phyloP scores from a whole-genome alignment of 2,329 filamentous ascomycete genomes.

The Cucurbitaria berberidis region DNA sequence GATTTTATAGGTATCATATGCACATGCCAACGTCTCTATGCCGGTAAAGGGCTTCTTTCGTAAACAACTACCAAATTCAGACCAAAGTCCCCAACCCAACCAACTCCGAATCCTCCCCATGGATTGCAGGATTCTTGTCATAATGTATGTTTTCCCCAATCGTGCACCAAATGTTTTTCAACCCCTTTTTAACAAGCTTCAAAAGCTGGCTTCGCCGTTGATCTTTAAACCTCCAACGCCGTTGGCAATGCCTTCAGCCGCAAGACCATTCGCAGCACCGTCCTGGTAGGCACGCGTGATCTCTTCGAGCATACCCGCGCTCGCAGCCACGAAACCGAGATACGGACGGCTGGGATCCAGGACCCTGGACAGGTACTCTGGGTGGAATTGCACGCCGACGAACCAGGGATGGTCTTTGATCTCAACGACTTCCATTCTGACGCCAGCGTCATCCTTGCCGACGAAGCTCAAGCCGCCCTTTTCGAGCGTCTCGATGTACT shows the following conservation, averaged over 20 bases:
- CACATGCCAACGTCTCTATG: constrained; percentile 9
- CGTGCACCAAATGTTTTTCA: too few species aligned
- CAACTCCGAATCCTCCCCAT: not conserved
- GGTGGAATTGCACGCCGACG: constrained; percentile 86
- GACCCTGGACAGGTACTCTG: constrained; percentile 81
- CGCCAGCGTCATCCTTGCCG: constrained; percentile 78
- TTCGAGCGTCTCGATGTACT: constrained; percentile 72
- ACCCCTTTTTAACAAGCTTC: not conserved
- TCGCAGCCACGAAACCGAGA: constrained; percentile 83
- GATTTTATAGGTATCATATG: constrained; percentile 14
- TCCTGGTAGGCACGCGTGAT: constrained; percentile 45
- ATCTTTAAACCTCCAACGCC: constrained; percentile 30
- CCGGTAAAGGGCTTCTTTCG: constrained; percentile 9
- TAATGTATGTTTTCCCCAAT: too few species aligned
- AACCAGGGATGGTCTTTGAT: constrained; percentile 84
- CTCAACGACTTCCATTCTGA: constrained; percentile 84
- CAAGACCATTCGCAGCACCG: constrained; percentile 16
- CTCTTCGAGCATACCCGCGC: constrained; percentile 68
- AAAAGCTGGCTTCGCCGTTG: constrained; percentile 26
- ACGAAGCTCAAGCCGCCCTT: constrained; percentile 75
- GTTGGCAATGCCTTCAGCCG: constrained; percentile 30
- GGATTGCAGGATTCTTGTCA: too few species aligned
- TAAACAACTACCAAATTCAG: constrained; percentile 1
- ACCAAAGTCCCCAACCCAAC: not conserved
- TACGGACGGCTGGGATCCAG: constrained; percentile 76